Conservation (phyloP, 176 grass and related monocot species). For the Neostapfia colusana region DNA sequence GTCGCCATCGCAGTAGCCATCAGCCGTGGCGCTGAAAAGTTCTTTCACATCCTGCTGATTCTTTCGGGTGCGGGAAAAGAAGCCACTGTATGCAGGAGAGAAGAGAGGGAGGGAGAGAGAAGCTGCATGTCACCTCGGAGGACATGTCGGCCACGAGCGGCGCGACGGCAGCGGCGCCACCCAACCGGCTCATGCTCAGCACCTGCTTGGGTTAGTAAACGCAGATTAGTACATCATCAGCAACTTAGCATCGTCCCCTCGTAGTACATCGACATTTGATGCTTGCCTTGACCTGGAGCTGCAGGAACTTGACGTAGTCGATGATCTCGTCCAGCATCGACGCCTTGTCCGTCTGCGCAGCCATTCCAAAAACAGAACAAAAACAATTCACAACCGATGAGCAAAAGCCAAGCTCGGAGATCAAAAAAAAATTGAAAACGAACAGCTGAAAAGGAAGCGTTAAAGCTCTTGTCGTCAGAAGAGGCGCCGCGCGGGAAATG, state of each 20-base stretch:
- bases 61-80: slow-evolving; percentile 43
- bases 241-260: not conserved
- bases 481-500: slow-evolving; percentile 38
- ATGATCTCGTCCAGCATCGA: slow-evolving; percentile 98
- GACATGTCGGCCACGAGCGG: slow-evolving; percentile 92
- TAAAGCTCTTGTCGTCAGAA: slow-evolving; percentile 23
- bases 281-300: slow-evolving; percentile 81
- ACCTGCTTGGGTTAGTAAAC: slow-evolving; percentile 55
- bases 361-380: not conserved
- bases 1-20: slow-evolving; percentile 48
- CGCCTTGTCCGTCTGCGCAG: slow-evolving; percentile 74
- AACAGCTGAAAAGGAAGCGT: slow-evolving; percentile 20
- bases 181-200: slow-evolving; percentile 92
- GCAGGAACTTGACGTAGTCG: slow-evolving; percentile 86
- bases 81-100: not conserved
- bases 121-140: slow-evolving; percentile 63
- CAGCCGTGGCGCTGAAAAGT: slow-evolving; percentile 52
- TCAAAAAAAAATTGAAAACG: not conserved
- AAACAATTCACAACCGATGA: not conserved
- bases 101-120: not conserved
- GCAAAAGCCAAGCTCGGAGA: slow-evolving; percentile 7
- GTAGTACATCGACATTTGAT: slow-evolving; percentile 12
- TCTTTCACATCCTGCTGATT: slow-evolving; percentile 58
- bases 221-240: not conserved
- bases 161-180: slow-evolving; percentile 87